Base-by-base conservation (phyloP, 345 rosid species). In the Citrus cavaleriei region DNA sequence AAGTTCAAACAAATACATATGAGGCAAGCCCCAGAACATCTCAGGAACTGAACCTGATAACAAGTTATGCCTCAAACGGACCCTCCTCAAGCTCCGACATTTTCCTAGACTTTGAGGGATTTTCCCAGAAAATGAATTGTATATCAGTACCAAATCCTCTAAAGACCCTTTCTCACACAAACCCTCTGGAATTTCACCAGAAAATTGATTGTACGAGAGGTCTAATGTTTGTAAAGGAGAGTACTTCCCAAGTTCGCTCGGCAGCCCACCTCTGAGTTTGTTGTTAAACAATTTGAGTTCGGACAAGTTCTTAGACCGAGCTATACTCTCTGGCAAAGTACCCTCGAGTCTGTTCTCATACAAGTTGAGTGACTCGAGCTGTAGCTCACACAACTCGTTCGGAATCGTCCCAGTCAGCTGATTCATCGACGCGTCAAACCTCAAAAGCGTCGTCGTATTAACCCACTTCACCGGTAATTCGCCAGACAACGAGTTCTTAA, bases 251-350 rank as follows among this genome's bases (percentile, higher is more conserved):
- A 96, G 92, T 73, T 84, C 83, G 37, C 81, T 83, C 67, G 99
- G 99, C 64, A 96, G 19, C 25, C 32, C 3, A 1, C 97, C 98
- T 6, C 82, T 88, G 76, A 96, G 90, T 75, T 24, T 85, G 83
- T 96, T 96, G 73, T 87, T 90, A 85, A 92, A 96, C 76, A 96
- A 74, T 57, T 62, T 91, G 76, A 96, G 94, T 61, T 92, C 98
- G 4, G 49, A 14, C 77, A 96, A 83, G 3, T 72, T 81, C 35
- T 83, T 75, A n/a, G 99, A 94, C 78, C 25, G 64, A 6, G 92
- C 84, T 73, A 96, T 90, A 74, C 82, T 83, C 77, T 81, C 93
- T 21, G 97, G 99, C 55, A 96, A 57, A 21, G 81, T 28, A 5
- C 99, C 99, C 75, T 86, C 91, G 13, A 96, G 83, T 74, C 78